Percentiles rank a stretch among this genome's conserved stretches.
phyloP scores from a whole-genome alignment of 1,139 yeast species.

The Schwanniomyces etchellsii region DNA sequence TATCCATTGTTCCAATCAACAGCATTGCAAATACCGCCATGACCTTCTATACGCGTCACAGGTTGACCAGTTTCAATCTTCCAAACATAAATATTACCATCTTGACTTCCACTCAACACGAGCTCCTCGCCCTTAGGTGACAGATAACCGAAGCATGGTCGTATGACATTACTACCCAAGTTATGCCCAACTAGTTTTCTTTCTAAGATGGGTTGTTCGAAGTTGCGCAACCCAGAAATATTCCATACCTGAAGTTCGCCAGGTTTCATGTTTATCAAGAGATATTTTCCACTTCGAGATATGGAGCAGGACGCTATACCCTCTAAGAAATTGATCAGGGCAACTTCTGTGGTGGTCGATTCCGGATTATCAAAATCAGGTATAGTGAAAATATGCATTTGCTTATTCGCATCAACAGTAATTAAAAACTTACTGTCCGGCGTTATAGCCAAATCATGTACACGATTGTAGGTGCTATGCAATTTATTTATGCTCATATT shows the following conservation, averaged over 20 bases:
- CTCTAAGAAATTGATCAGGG: constrained; percentile 30
- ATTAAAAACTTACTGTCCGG: constrained; percentile 59
- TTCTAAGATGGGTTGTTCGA: constrained; percentile 38
- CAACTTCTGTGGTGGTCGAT: constrained; percentile 29
- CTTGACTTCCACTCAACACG: constrained; percentile 78
- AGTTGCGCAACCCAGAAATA: constrained; percentile 17
- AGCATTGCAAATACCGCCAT: constrained; percentile 61
- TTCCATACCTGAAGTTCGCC: constrained; percentile 84
- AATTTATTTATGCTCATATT: constrained; percentile 7
- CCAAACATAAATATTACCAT: constrained; percentile 78
- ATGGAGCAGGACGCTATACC: constrained; percentile 37
- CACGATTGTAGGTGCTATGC: constrained; percentile 36
- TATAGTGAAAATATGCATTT: constrained; percentile 46
- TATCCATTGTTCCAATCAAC: constrained; percentile 66
- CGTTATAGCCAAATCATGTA: constrained; percentile 63
- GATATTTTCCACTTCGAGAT: constrained; percentile 38
- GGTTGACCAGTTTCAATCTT: constrained; percentile 69
- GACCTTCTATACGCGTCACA: constrained; percentile 56
- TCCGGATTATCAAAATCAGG: constrained; percentile 31
- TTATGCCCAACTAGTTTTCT: constrained; percentile 68
- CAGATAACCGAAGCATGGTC: constrained; percentile 70
- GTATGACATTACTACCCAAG: constrained; percentile 63
- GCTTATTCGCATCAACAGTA: constrained; percentile 58
- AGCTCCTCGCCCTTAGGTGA: constrained; percentile 52
- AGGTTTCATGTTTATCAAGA: constrained; percentile 64